Evolutionary conservation across 148 eudicot species (phyloP), one percentile per base, ranked within the genome.

Genomic region (Linanthus parryae): DNA sequence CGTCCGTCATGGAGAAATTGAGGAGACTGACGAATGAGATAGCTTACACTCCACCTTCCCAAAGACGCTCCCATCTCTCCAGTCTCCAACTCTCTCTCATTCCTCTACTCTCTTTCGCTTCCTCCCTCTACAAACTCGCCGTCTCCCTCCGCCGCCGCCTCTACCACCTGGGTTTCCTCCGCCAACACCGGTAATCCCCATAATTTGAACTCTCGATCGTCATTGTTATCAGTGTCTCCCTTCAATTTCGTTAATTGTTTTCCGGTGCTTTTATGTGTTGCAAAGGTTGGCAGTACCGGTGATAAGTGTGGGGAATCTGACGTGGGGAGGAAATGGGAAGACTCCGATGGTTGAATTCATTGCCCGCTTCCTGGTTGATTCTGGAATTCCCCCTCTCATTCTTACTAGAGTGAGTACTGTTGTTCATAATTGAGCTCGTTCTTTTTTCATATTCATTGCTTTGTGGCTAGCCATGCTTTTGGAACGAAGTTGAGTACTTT

Each of bases 261-360:
- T n/a, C n/a, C n/a, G n/a, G n/a, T n/a, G n/a, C n/a, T n/a, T n/a
- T n/a, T n/a, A n/a, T n/a, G n/a, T 50, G 54, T 17, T 24, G 31
- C 33, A 50, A 29, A 50, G 98, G 79, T 79, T 91, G 79, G 87
- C 84, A 10, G 81, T 91, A 54, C 77, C 87, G 44, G 98, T 91
- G 50, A 79, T 91, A 2, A 91, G 98, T 53, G 86, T 91, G 25
- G 98, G 98, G 51, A 91, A 91, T 73, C 58, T 91, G 74, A 91
- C 94, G 8, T 91, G 98, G 98, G 98, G 98, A 68, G 98, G 98
- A 49, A 91, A 91, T 69, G 98, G 98, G 62, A 91, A 91, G 78
- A 91, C 98, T 20, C 98, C 98, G n/a, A 86, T 91, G 95, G 98
- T 91, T 34, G 98, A 81, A 51, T 79, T 76, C 67, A 70, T 91